A percentile compares a stretch with the other conserved stretches of the same genome.
Evolutionary conservation across 2,329 filamentous ascomycete species (phyloP).

Genomic region (Fusarium tuaranense): DNA sequence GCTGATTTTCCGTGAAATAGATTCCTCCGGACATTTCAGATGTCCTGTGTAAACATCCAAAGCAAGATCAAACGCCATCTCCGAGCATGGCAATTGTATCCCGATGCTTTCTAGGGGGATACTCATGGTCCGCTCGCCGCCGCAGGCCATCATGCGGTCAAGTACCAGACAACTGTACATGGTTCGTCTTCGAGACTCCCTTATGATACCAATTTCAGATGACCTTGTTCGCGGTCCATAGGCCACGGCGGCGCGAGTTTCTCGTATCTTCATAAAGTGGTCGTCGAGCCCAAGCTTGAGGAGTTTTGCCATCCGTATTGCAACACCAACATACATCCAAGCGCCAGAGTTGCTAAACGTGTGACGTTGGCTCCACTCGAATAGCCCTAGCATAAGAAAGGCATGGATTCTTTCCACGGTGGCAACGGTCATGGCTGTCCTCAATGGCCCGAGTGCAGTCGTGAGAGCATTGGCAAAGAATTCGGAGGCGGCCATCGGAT

Average conservation of each 20-base stretch:
- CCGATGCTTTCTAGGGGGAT: slow-evolving; percentile 69
- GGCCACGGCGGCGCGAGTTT: not conserved
- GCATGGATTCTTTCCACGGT: slow-evolving; percentile 75
- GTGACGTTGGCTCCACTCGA: slow-evolving; percentile 76
- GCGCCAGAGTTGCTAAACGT: slow-evolving; percentile 66
- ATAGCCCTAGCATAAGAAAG: slow-evolving; percentile 76
- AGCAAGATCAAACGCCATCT: slow-evolving; percentile 72
- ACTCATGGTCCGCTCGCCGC: slow-evolving; percentile 70
- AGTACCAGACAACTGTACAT: slow-evolving; percentile 82
- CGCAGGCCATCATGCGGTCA: slow-evolving; percentile 76
- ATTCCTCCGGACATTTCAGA: slow-evolving; percentile 45
- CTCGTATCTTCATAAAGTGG: slow-evolving; percentile 32
- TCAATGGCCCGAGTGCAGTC: slow-evolving; percentile 61
- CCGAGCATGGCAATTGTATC: slow-evolving; percentile 76
- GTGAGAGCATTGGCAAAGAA: slow-evolving; percentile 72
- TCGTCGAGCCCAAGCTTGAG: slow-evolving; percentile 71
- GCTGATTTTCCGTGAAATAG: slow-evolving; percentile 40
- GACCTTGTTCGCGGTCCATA: slow-evolving; percentile 15
- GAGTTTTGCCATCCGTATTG: slow-evolving; percentile 72
- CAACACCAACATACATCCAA: slow-evolving; percentile 75
- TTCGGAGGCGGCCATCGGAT: slow-evolving; percentile 70
- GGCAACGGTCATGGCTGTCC: slow-evolving; percentile 60
- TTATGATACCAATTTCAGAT: slow-evolving; percentile 58
- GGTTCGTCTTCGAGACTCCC: slow-evolving; percentile 75
- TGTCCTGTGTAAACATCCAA: slow-evolving; percentile 67